phyloP scores from a whole-genome alignment of 108 stramenopile genomes.

The Cyclotella choctawhatcheeana region DNA sequence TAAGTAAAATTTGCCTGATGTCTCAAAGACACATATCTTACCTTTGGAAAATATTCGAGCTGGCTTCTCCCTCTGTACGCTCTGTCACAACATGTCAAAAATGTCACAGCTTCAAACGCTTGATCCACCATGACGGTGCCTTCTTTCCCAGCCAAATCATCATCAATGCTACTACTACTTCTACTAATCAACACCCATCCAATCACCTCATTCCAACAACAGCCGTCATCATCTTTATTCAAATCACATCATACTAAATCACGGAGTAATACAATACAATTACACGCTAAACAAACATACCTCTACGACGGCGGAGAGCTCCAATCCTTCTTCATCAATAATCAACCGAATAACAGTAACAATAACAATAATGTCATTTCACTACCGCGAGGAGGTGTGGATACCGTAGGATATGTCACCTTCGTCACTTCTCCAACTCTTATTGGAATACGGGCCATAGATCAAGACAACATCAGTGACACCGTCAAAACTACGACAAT shows the following conservation, averaged over 20 bases:
- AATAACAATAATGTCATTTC: neutral
- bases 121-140: neutral
- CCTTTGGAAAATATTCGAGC: too few species aligned
- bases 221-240: neutral
- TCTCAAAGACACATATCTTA: neutral
- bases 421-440: conserved; percentile 32
- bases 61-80: too few species aligned
- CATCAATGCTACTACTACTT: neutral
- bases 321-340: conserved; percentile 41
- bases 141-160: neutral
- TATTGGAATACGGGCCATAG: conserved; percentile 5
- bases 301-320: conserved; percentile 55
- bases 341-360: too few species aligned
- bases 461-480: neutral
- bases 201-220: conserved; percentile 1
- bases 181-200: neutral
- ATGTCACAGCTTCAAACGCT: too few species aligned
- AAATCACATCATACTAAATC: neutral
- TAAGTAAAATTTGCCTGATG: neutral
- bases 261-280: conserved; percentile 9
- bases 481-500: conserved; percentile 13
- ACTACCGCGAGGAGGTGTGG: neutral
- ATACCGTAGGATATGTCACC: conserved; percentile 27
- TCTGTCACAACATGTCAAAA: too few species aligned
- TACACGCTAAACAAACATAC: conserved; percentile 25